These are phyloP conservation scores for Goffeauzyma gilvescens DNA, from an alignment of 768 basidiomycete species.

Conservation along the genomic window DNA sequence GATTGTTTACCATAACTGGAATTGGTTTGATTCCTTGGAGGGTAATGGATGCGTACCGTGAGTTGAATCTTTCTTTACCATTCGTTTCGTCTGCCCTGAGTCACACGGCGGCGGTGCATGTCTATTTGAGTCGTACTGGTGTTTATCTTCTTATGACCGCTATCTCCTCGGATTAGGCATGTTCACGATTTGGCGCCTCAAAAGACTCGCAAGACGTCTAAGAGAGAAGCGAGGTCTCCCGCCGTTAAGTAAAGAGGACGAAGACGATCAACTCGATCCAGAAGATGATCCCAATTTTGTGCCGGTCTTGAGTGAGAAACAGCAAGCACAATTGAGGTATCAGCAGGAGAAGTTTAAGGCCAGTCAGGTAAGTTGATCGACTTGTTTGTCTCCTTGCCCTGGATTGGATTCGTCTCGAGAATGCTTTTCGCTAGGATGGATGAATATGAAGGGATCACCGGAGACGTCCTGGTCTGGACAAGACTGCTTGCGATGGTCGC, in stretches of 20 bases:
- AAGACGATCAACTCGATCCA: conserved; percentile 66
- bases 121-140: too few species aligned
- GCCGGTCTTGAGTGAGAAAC: conserved; percentile 27
- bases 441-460: too few species aligned
- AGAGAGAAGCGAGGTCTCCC: conserved; percentile 49
- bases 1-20: conserved; percentile 62
- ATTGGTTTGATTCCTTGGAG: conserved; percentile 61
- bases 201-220: conserved; percentile 42
- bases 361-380: conserved; percentile 19
- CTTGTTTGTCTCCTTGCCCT: neutral
- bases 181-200: conserved; percentile 53
- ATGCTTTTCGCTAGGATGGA: too few species aligned
- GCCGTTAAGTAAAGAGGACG: conserved; percentile 45
- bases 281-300: conserved; percentile 25
- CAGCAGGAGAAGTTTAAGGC: conserved; percentile 30
- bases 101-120: too few species aligned
- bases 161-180: too few species aligned
- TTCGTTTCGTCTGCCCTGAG: too few species aligned
- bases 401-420: too few species aligned
- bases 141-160: neutral
- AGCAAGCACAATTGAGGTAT: conserved; percentile 23
- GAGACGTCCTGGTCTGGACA: too few species aligned
- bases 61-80: conserved; percentile 17
- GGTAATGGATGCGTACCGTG: conserved; percentile 55
- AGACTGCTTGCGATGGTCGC: too few species aligned